phyloP scores from a whole-genome alignment of 805 yeast genomes.

The Kodamaea lidongshanica region DNA sequence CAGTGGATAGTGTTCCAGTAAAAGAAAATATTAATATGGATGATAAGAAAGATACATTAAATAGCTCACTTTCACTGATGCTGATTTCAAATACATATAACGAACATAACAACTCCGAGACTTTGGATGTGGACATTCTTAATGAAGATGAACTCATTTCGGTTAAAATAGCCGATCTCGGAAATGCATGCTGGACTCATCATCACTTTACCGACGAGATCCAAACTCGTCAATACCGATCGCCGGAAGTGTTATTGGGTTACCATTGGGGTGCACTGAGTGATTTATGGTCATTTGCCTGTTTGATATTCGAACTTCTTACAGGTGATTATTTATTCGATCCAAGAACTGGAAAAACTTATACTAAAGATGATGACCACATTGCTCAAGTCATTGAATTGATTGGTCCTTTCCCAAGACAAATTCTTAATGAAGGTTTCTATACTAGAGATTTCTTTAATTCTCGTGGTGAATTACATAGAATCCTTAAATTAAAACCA shows the following conservation, averaged over 20 bases:
- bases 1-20: constrained; percentile 6
- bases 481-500: constrained; percentile 75
- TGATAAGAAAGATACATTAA: constrained; percentile 21
- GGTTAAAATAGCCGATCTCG: constrained; percentile 63
- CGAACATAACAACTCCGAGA: constrained; percentile 9
- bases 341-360: constrained; percentile 72
- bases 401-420: constrained; percentile 61
- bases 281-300: constrained; percentile 95
- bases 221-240: constrained; percentile 61
- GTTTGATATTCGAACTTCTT: constrained; percentile 80
- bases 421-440: constrained; percentile 53
- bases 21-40: constrained; percentile 8
- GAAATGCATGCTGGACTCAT: constrained; percentile 61
- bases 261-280: constrained; percentile 87
- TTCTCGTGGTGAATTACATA: constrained; percentile 62
- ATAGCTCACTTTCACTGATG: constrained; percentile 38
- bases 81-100: constrained; percentile 28
- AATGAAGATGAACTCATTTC: constrained; percentile 17
- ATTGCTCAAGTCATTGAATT: constrained; percentile 90
- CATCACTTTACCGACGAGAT: constrained; percentile 63
- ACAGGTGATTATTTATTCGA: constrained; percentile 95
- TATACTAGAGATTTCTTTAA: constrained; percentile 60
- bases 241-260: constrained; percentile 59
- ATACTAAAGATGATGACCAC: constrained; percentile 90
- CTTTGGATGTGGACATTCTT: constrained; percentile 12